Evolutionary conservation across 2,329 filamentous ascomycete genomes (phyloP).

Genomic region (Hymenotorrendiella dingleyae): DNA sequence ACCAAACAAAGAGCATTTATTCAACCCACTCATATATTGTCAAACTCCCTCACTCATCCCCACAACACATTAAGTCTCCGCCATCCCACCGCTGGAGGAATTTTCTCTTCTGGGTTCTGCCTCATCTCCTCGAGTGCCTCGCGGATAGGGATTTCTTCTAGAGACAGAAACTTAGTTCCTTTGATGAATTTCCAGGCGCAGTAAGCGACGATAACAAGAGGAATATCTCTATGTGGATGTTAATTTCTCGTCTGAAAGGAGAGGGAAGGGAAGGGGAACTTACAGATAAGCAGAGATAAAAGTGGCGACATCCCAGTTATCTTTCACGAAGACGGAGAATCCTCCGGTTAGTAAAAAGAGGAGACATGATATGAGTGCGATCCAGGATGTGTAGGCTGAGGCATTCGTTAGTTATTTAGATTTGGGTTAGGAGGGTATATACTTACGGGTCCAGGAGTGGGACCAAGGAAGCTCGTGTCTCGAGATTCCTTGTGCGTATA

Average conservation of each 20-base stretch:
- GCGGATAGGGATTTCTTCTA: slow-evolving; percentile 34
- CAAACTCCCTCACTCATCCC: slow-evolving; percentile 25
- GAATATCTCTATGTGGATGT: slow-evolving; percentile 32
- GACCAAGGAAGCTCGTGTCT: slow-evolving; percentile 51
- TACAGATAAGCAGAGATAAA: slow-evolving; percentile 60
- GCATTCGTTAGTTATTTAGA: background rate
- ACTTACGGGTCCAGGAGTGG: slow-evolving; percentile 55
- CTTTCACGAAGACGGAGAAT: slow-evolving; percentile 55
- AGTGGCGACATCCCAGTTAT: slow-evolving; percentile 49
- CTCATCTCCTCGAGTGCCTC: slow-evolving; percentile 32
- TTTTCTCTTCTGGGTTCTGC: slow-evolving; percentile 32
- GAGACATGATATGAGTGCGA: slow-evolving; percentile 53
- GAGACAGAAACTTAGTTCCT: slow-evolving; percentile 36
- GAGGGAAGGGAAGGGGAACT: slow-evolving; percentile 27
- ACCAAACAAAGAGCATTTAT: no score
- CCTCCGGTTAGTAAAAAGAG: slow-evolving; percentile 66
- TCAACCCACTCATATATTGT: no score
- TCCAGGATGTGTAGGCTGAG: slow-evolving; percentile 54
- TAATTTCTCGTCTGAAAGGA: slow-evolving; percentile 5
- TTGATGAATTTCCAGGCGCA: slow-evolving; percentile 49
- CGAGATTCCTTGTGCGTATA: slow-evolving; percentile 50
- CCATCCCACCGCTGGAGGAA: slow-evolving; percentile 24
- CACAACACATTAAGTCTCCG: slow-evolving; percentile 32
- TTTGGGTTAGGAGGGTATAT: background rate
- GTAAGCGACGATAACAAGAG: slow-evolving; percentile 37